These are phyloP conservation scores for Flaveria ramosissima DNA, from an alignment of 129 eudicot species.

Conservation along the genomic window DNA sequence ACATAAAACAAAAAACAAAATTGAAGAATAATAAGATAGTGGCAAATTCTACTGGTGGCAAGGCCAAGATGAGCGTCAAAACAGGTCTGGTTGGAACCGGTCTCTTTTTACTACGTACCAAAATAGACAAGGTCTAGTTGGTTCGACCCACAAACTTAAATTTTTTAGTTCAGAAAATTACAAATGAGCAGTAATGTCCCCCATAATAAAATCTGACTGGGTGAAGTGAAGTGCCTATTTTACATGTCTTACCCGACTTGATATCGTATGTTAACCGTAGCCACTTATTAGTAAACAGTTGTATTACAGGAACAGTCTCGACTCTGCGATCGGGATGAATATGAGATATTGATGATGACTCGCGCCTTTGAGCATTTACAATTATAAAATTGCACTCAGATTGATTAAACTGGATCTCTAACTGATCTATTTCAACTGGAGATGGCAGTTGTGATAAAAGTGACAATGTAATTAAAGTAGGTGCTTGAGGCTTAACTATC, in stretches of 20 bases:
- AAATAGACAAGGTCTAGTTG: no score
- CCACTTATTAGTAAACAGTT: constrained; percentile 80
- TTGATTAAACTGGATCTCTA: constrained; percentile 92
- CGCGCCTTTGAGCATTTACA: constrained; percentile 64
- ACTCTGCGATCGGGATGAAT: constrained; percentile 72
- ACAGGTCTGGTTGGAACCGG: no score
- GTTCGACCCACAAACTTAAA: background rate
- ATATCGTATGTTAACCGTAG: constrained; percentile 78
- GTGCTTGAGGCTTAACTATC: constrained; percentile 72
- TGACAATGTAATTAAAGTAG: constrained; percentile 64
- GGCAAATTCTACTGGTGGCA: background rate
- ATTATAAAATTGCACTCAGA: constrained; percentile 85
- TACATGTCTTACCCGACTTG: constrained; percentile 59
- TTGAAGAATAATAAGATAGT: constrained; percentile 1
- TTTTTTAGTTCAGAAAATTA: background rate
- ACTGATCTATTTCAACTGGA: constrained; percentile 77
- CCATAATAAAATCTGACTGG: background rate
- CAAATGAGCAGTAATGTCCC: background rate
- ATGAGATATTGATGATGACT: constrained; percentile 50
- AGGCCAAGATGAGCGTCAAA: background rate
- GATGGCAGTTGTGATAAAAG: constrained; percentile 82
- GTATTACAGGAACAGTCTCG: constrained; percentile 68
- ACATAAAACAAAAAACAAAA: background rate
- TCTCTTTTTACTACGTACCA: no score
- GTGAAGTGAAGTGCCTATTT: constrained; percentile 16